These are phyloP conservation scores for Colletotrichum chrysophilum DNA, from an alignment of 2,329 filamentous ascomycete species.

Conservation along the genomic window DNA sequence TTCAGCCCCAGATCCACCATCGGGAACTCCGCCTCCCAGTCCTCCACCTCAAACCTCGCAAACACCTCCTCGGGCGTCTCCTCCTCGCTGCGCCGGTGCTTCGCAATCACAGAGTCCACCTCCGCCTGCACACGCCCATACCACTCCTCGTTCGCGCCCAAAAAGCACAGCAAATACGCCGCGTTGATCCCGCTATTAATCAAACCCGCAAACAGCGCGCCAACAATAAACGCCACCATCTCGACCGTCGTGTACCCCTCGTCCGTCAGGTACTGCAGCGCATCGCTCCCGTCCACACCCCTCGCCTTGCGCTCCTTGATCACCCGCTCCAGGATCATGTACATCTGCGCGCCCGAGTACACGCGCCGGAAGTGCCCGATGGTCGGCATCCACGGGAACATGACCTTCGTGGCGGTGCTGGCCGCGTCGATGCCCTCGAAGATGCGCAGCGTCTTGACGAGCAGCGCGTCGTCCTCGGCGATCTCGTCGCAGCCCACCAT, in stretches of 20 bases:
- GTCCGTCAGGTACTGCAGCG: slow-evolving; percentile 59
- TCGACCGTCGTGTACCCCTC: slow-evolving; percentile 47
- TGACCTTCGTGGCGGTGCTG: slow-evolving; percentile 47
- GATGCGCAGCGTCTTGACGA: slow-evolving; percentile 45
- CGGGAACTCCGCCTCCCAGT: slow-evolving; percentile 62
- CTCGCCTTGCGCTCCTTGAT: slow-evolving; percentile 48
- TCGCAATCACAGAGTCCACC: slow-evolving; percentile 47
- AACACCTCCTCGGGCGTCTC: slow-evolving; percentile 43
- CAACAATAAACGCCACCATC: slow-evolving; percentile 56
- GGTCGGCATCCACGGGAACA: slow-evolving; percentile 59
- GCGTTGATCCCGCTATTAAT: slow-evolving; percentile 63
- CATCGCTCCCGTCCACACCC: slow-evolving; percentile 50
- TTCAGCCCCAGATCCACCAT: slow-evolving; percentile 54
- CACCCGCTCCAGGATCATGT: slow-evolving; percentile 52
- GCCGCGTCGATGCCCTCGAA: slow-evolving; percentile 53
- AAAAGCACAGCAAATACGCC: slow-evolving; percentile 55
- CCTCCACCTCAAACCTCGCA: slow-evolving; percentile 49
- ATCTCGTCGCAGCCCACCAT: slow-evolving; percentile 59
- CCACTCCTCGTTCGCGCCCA: slow-evolving; percentile 54
- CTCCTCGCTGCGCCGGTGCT: slow-evolving; percentile 37
- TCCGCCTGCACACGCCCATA: slow-evolving; percentile 48
- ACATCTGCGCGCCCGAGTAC: slow-evolving; percentile 51
- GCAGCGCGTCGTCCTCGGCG: slow-evolving; percentile 47
- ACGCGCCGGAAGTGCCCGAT: slow-evolving; percentile 45
- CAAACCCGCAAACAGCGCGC: slow-evolving; percentile 59